These are phyloP conservation scores for Globisporangium nunn DNA, from an alignment of 352 stramenopile species.

Conservation along the genomic window DNA sequence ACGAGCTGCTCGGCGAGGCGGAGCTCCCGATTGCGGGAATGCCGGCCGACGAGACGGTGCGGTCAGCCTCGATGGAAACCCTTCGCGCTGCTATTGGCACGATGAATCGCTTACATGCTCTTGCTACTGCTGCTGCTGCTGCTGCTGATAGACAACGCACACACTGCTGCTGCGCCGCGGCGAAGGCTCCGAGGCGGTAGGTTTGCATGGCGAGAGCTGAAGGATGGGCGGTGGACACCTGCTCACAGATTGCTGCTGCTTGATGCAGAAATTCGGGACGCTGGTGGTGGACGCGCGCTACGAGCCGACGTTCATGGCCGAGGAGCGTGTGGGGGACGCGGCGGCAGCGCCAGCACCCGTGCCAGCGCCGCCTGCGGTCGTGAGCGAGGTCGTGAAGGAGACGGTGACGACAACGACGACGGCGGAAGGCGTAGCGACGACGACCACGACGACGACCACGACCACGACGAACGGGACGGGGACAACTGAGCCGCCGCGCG, in stretches of 20 bases:
- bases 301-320: slow-evolving; percentile 30
- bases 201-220: not conserved
- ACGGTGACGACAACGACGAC: slow-evolving; percentile 9
- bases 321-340: slow-evolving; percentile 6
- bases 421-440: slow-evolving; percentile 5
- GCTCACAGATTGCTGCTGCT: not conserved
- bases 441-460: slow-evolving; percentile 10
- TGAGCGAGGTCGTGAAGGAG: slow-evolving; percentile 8
- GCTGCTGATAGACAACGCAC: slow-evolving; percentile 21
- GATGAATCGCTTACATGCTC: too few relatives aligned
- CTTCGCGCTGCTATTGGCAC: too few relatives aligned
- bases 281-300: slow-evolving; percentile 30
- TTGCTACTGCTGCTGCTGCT: too few relatives aligned
- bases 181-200: slow-evolving; percentile 8
- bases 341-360: slow-evolving; percentile 1
- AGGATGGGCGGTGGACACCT: not conserved
- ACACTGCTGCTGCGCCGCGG: slow-evolving; percentile 13
- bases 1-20: slow-evolving; percentile 34
- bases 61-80: too few relatives aligned
- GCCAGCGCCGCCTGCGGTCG: slow-evolving; percentile 1
- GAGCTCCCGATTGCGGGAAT: slow-evolving; percentile 27
- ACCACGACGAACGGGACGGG: slow-evolving; percentile 3
- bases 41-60: slow-evolving; percentile 28
- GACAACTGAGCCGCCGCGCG: not conserved
- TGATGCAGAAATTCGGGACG: slow-evolving; percentile 9